These are phyloP conservation scores for Aspergillus phoenicis DNA, from an alignment of 2,329 filamentous ascomycete genomes.

Conservation along the genomic window DNA sequence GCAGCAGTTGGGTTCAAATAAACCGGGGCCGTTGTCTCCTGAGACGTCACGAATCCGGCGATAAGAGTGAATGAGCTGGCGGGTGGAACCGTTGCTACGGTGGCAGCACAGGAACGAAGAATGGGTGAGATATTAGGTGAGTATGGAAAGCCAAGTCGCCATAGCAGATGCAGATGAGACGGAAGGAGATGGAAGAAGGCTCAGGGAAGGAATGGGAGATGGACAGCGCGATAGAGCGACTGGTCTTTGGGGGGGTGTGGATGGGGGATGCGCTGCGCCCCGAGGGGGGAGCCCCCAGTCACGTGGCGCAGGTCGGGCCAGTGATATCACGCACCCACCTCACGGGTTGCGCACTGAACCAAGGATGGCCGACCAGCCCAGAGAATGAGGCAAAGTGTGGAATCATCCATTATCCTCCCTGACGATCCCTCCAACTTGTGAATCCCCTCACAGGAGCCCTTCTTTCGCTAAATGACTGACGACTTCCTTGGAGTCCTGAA, in stretches of 20 bases:
- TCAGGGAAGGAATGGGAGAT: constrained; percentile 17
- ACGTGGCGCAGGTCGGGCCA: constrained; percentile 43
- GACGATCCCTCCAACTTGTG: neutral
- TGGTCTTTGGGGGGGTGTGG: constrained; percentile 7
- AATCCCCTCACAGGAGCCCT: constrained; percentile 26
- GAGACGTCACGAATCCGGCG: constrained; percentile 40
- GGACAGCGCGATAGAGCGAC: constrained; percentile 18
- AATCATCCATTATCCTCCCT: neutral
- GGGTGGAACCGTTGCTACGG: constrained; percentile 19
- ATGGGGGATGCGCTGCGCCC: constrained; percentile 30
- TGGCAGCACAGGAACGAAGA: constrained; percentile 14
- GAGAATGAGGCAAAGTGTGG: neutral
- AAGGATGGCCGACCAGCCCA: constrained; percentile 12
- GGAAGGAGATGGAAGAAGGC: constrained; percentile 20
- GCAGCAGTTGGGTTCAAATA: constrained; percentile 8
- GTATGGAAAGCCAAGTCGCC: constrained; percentile 18
- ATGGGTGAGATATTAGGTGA: constrained; percentile 12
- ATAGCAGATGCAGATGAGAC: constrained; percentile 19
- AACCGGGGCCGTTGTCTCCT: constrained; percentile 23
- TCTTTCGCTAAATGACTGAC: constrained; percentile 30
- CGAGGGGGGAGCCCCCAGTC: constrained; percentile 28
- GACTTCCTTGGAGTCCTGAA: constrained; percentile 36
- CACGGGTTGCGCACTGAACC: constrained; percentile 34
- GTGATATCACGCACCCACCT: constrained; percentile 44
- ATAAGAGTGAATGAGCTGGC: constrained; percentile 38